Evolutionary conservation across 2,329 filamentous ascomycete genomes (phyloP), one percentile per base, ranked within the genome.

Genomic region (Diaporthe vexans): DNA sequence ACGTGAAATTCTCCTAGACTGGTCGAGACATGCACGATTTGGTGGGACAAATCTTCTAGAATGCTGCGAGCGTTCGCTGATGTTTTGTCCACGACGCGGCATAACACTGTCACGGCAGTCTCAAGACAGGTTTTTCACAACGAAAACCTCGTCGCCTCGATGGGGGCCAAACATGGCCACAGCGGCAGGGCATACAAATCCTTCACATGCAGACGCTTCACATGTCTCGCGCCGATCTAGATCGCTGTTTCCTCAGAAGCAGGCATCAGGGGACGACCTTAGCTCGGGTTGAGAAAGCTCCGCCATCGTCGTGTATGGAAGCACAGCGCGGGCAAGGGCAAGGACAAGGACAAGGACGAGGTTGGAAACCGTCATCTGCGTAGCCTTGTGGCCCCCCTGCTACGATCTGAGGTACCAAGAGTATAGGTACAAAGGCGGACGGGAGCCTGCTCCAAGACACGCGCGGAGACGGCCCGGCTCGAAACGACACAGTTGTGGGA

Each of bases 381-480:
- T 21, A 37, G 29, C 21, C 5, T 52, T 13, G 26, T 19, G 37
- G n/a, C 54, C 54, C 48, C 19, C 8, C 26, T 33, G 33, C 13
- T 19, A 17, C 13, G 56, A 19, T 15, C 37, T 7, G 13, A 40
- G 37, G 37, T 40, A 40, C 37, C 13, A 43, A 6, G 40, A 15
- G 40, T 43, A 13, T 48, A 61, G 56, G n/a, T n/a, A 26, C 69
- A n/a, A 52, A 26, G 46, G 46, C 24, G 24, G 26, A 33, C 56
- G 51, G 46, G 56, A 70, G 40, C 51, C 26, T 58, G 52, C 52
- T 21, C 52, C 19, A 43, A 35, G 46, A 61, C n/a, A 56, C 56
- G 59, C 43, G n/a, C 46, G 57, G 43, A 57, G 33, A 48, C 69
- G 56, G 56, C 26, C 69, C 69, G 56, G 56, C 43, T 71, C 56